These are phyloP conservation scores for Ichthyophthirius multifiliis DNA, from an alignment of 169 alveolate genomes.

Conservation along the genomic window DNA sequence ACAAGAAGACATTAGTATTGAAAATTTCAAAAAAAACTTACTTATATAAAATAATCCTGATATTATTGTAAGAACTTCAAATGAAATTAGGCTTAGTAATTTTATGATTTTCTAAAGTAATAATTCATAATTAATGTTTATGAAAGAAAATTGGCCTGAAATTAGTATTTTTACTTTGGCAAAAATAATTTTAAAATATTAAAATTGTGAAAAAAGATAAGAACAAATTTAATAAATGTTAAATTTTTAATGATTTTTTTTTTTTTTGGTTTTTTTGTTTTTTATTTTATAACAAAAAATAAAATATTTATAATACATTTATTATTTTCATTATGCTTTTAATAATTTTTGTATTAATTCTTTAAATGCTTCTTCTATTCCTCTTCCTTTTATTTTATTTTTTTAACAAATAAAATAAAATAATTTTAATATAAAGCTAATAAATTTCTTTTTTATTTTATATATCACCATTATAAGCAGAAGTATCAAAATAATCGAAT, in stretches of 20 bases:
- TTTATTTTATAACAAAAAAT: too few species aligned
- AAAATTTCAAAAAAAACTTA: neutral
- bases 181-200: slow-evolving; percentile 1
- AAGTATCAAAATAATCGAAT: neutral
- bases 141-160: slow-evolving; percentile 19
- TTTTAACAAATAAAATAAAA: too few species aligned
- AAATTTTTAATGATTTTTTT: too few species aligned
- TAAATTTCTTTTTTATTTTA: too few species aligned
- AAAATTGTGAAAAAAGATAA: too few species aligned
- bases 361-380: neutral
- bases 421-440: too few species aligned
- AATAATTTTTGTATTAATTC: neutral
- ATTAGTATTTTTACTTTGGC: neutral
- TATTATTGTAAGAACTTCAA: slow-evolving; percentile 5
- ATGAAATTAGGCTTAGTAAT: slow-evolving; percentile 16
- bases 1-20: neutral
- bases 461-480: neutral
- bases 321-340: neutral
- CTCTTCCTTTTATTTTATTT: too few species aligned
- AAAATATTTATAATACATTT: too few species aligned
- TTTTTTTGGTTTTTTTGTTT: too few species aligned
- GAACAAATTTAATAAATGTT: too few species aligned
- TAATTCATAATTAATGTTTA: neutral
- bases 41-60: neutral
- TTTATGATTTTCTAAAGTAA: neutral